A percentile compares a stretch with the other conserved stretches of the same genome.
These are phyloP conservation scores for Dendrocalamus latiflorus DNA, from an alignment of 202 grass and related monocot genomes.

Conservation along the genomic window DNA sequence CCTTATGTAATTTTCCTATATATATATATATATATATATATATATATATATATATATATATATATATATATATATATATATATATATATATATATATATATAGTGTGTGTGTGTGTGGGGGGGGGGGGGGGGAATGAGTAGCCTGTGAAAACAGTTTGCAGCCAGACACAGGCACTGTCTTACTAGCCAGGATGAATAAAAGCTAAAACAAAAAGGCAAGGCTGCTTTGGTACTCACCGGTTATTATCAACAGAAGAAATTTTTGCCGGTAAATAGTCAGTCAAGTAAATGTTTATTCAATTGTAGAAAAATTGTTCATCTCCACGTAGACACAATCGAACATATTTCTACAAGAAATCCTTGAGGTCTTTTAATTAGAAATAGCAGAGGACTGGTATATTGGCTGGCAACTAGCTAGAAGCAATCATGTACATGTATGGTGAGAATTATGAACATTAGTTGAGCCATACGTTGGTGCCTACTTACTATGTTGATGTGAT, in stretches of 20 bases:
- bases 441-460: slow-evolving; percentile 6
- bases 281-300: neutral
- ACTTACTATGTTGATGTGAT: neutral
- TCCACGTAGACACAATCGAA: neutral
- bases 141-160: neutral
- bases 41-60: too few relatives aligned
- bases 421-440: slow-evolving; percentile 21
- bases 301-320: neutral
- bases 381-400: neutral
- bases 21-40: too few relatives aligned
- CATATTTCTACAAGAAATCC: neutral
- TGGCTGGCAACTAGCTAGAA: slow-evolving; percentile 1
- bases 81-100: neutral
- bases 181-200: neutral
- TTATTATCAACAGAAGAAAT: neutral
- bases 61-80: too few relatives aligned
- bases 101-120: too few relatives aligned
- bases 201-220: neutral
- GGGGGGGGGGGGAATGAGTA: neutral
- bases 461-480: slow-evolving; percentile 14
- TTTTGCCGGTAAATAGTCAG: neutral
- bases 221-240: neutral
- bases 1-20: too few relatives aligned
- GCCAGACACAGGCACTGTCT: neutral
- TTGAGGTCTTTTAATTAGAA: neutral